Conservation (phyloP, 164 flowering plant genomes). For the Protea cynaroides region DNA sequence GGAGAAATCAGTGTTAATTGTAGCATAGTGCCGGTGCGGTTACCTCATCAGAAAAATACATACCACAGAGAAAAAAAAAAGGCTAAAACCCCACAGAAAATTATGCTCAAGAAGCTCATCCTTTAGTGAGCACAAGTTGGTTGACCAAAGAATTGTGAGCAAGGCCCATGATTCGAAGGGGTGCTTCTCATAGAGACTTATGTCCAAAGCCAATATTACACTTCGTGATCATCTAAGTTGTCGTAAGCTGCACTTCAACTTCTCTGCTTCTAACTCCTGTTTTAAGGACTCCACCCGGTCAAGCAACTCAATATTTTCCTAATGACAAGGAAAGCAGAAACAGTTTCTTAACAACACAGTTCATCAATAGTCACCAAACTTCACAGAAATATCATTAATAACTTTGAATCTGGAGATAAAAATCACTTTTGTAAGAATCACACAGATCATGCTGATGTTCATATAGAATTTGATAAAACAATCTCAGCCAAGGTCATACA, state of each 20-base stretch:
- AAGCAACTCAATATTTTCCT: conserved; percentile 64
- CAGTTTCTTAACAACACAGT: too few relatives aligned
- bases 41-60: too few relatives aligned
- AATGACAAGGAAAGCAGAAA: conserved; percentile 5
- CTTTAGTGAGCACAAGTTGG: background rate
- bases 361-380: background rate
- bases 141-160: background rate
- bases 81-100: background rate
- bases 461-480: too few relatives aligned
- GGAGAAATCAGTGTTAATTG: too few relatives aligned
- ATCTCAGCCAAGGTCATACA: too few relatives aligned
- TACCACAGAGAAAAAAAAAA: background rate
- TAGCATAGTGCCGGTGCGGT: too few relatives aligned
- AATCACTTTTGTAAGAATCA: background rate
- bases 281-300: conserved; percentile 46
- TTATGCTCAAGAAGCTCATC: background rate
- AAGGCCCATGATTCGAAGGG: background rate
- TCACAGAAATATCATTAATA: background rate
- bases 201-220: background rate
- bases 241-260: conserved; percentile 44
- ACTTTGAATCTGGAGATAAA: background rate
- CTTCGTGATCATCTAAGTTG: conserved; percentile 1
- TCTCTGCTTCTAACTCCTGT: conserved; percentile 49
- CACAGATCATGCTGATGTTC: background rate
- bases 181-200: background rate